Evolutionary conservation across 1,284 basidiomycete species (phyloP), one percentile per base, ranked within the genome.

Genomic region (Trichosporon faecale): DNA sequence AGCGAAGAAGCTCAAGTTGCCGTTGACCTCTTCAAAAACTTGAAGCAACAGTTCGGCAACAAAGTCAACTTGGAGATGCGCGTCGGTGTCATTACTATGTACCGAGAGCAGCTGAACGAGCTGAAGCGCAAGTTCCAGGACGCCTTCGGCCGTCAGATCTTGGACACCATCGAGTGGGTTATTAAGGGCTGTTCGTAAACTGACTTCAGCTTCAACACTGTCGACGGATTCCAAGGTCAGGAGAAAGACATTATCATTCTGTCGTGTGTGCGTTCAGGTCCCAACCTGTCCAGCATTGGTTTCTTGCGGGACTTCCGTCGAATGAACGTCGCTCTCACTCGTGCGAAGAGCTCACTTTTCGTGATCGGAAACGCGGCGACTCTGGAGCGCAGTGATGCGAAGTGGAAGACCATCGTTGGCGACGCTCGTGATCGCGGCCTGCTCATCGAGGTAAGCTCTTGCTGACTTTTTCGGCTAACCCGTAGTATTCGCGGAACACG

Each of bases 301-400:
- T 98, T 98, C 86, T 87, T 97, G 77, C 87, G 79, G 25, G 94
- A 96, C 81, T 85, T 88, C 33, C 89, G 95, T 44, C 90, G 95
- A 69, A 96, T 98, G 92, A 99, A 99, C 83, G 97, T 99, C 23
- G 96, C 97, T 21, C 85, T 99, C 49, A 99, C 97, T 18, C 91
- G 97, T 79, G 94, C 97, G 3, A 93, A 92, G 78, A 94, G 93
- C 25, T 98, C 95, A 7, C 84, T 99, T 11, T 99, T 96, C 80
- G 90, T 99, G 64, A 87, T 99, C 31, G 97, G 97, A 6, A 91
- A 98, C 82, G 91, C 90, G 7, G 85, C 91, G 9, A 96, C 94
- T 1, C 86, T 98, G 9, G 91, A 94, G 79, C 87, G 94, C 67
- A 93, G 92, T 72, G 91, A 98, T 75, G 84, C 86, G 21, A 89